phyloP scores from a whole-genome alignment of 768 basidiomycete genomes.

The Termitomyces sp. region DNA sequence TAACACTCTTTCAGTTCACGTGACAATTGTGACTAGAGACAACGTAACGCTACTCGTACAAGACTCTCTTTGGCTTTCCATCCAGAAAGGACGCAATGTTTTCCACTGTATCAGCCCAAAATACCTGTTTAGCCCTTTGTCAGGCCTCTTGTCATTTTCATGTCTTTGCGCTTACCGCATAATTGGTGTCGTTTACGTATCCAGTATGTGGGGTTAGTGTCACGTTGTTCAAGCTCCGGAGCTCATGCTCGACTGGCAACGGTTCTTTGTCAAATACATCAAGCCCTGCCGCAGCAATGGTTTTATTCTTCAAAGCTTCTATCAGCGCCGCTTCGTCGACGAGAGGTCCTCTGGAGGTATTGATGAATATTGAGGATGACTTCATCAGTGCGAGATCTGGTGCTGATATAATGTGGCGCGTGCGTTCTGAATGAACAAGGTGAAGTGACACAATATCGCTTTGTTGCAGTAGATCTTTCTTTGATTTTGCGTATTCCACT shows the following conservation, averaged over 20 bases:
- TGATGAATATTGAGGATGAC: constrained; percentile 57
- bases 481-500: constrained; percentile 45
- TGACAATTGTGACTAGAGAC: constrained; percentile 23
- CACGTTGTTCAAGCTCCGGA: constrained; percentile 51
- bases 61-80: constrained; percentile 31
- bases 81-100: constrained; percentile 57
- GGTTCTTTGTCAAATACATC: constrained; percentile 71
- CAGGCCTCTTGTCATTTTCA: not conserved
- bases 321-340: constrained; percentile 60
- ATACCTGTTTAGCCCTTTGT: constrained; percentile 32
- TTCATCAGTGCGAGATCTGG: constrained; percentile 56
- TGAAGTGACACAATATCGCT: constrained; percentile 66
- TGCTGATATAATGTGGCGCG: constrained; percentile 46
- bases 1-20: constrained; percentile 28
- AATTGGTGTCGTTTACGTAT: constrained; percentile 52
- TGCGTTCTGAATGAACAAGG: constrained; percentile 52
- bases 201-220: constrained; percentile 63
- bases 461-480: constrained; percentile 49
- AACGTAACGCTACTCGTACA: not conserved
- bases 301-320: constrained; percentile 40
- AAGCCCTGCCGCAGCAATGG: constrained; percentile 58
- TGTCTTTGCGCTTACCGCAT: constrained; percentile 35
- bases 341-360: constrained; percentile 65
- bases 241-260: constrained; percentile 54
- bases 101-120: constrained; percentile 54